Evolutionary conservation across 2,329 filamentous ascomycete genomes (phyloP), one percentile per base, ranked within the genome.

Genomic region (Alternaria brassicae): DNA sequence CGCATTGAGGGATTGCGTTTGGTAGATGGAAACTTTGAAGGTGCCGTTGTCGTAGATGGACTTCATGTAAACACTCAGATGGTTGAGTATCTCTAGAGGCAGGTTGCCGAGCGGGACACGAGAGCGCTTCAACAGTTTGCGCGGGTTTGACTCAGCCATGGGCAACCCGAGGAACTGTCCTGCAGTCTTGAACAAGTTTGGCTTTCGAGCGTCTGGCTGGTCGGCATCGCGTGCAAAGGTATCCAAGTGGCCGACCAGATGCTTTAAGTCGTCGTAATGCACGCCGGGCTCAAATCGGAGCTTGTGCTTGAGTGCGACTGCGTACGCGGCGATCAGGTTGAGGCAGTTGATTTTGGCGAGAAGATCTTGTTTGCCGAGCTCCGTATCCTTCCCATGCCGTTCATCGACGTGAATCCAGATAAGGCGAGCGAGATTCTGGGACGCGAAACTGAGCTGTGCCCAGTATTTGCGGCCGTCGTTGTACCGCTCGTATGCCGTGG

Each of bases 211-310:
- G 7, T 81, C 65, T n/a, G 71, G 71, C 6, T 57, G 49, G 12
- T 67, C 67, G 15, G 71, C 86, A 6, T 81, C 79, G 56, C 82
- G 86, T 50, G 91, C 90, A 68, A 91, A 91, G 0, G 91, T 93
- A 66, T 91, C 85, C 23, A 96, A 82, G 70, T 93, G 88, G 6
- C 84, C 84, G 28, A 93, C 85, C 2, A 93, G 81, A 32, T 88
- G 86, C 32, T 85, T 79, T 5, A 95, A 80, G 70, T 95, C 91
- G 2, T 89, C 85, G 73, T 95, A 94, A 52, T 89, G 85, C 32
- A 87, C 86, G 69, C 90, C 91, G 0, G 92, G 91, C 73, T 95
- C 92, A 74, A 94, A 94, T 15, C 92, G 90, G 15, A 95, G 85
- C 68, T 88, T 89, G 78, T 95, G 92, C 79, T 94, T 95, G 58